Evolutionary conservation across 2,329 filamentous ascomycete species (phyloP), one percentile per base, ranked within the genome.

Genomic region (Ophiostoma australiae): DNA sequence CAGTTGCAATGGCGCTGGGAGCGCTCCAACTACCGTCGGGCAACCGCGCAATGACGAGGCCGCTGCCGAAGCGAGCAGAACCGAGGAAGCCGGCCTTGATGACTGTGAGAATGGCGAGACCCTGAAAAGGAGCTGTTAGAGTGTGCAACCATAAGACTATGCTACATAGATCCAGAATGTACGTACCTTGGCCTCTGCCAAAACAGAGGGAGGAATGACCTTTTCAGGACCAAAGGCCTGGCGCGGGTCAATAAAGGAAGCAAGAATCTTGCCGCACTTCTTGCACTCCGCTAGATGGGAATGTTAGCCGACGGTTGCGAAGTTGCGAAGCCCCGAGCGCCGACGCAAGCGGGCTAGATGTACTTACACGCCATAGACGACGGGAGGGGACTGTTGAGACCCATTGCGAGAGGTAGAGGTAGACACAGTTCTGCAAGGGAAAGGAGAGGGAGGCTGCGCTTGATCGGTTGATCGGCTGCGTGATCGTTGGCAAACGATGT

Each of bases 211-310:
- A 68, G 95, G 95, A 76, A 99, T 99, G 79, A 99, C 90, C 81
- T 98, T 98, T 81, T 98, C 95, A 71, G 95, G 94, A 6, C 94
- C 93, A 80, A 98, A 97, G 27, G 94, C 84, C 83, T 98, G 94
- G 78, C 90, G 88, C 27, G 95, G 95, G 79, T 98, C 95, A 79
- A 98, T 87, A 80, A 99, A 99, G 15, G 94, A 97, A 66, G 91
- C 88, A 76, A 99, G 87, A 77, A 98, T 98, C 85, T 97, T 97
- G 78, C 91, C 91, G 79, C 93, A 95, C 82, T 99, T 99, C 81
- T 91, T 95, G 83, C 95, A 98, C 84, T 99, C 95, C 84, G 93
- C 94, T 97, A 81, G 8, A 61, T 6, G 35, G 7, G 10, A 23
- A 37, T 55, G 41, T 39, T 41, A 48, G 31, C 63, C 41, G 69